Evolutionary conservation across 2,329 filamentous ascomycete species (phyloP), one percentile per base, ranked within the genome.

Genomic region (Verticillium nubilum): DNA sequence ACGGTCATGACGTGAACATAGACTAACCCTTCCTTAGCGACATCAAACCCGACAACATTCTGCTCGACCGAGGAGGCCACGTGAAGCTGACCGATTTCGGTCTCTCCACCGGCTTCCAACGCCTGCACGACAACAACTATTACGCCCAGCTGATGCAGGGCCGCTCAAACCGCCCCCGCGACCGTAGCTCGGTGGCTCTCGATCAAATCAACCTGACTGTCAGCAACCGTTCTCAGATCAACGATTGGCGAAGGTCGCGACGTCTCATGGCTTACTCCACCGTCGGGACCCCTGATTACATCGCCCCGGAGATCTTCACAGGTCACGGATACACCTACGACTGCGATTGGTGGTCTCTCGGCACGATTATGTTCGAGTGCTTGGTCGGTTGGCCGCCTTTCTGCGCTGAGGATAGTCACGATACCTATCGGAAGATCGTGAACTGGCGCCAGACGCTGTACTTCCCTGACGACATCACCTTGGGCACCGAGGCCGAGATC

Each of bases 311-410:
- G 73, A 98, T 99, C 68, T 98, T 99, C 75, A 96, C 91, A 54
- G 93, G 94, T 19, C 91, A 96, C 69, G 95, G 95, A 55, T 99
- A 99, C 78, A 91, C 92, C 60, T 97, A 94, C 70, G 89, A 96
- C 72, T 99, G 95, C 73, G 95, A 99, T 80, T 99, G 95, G 95
- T 99, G 95, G 95, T 96, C 91, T 25, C 84, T 99, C 56, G 95
- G 95, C 58, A 97, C 95, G 52, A 99, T 99, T 77, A 98, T 99
- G 95, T 99, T 98, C 69, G 95, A 99, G 76, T 99, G 95, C 75
- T 82, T 99, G 66, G 92, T 99, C 62, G 95, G 95, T 68, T 99
- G 95, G 95, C 95, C 95, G 59, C 95, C 95, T 29, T 99, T 99
- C 84, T 99, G 95, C 74, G 94, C 95, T 23, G 95, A 99, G 74